Conservation (phyloP, 768 basidiomycete species). For the Leucogyrophana mollusca region DNA sequence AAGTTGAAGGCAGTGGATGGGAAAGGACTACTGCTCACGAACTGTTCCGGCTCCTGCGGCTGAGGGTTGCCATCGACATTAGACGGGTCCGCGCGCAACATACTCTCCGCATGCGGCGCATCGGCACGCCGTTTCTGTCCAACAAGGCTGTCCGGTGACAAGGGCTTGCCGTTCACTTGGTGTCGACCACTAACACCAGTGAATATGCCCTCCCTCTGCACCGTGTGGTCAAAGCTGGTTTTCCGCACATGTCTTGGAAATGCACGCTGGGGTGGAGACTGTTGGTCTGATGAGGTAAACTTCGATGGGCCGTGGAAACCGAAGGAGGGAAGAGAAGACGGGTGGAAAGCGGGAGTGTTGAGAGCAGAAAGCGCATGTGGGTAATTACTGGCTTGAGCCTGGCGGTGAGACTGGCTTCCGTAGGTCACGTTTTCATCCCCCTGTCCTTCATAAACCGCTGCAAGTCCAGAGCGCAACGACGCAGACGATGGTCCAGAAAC, state of each 20-base stretch:
- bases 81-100: conserved; percentile 77
- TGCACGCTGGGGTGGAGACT: conserved; percentile 41
- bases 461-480: conserved; percentile 37
- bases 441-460: conserved; percentile 44
- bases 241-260: conserved; percentile 90
- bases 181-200: conserved; percentile 64
- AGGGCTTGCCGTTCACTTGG: conserved; percentile 77
- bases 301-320: conserved; percentile 61
- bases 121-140: conserved; percentile 83
- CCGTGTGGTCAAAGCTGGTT: conserved; percentile 94
- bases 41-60: conserved; percentile 38
- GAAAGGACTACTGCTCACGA: conserved; percentile 49
- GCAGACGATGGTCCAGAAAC: conserved; percentile 43
- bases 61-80: conserved; percentile 40
- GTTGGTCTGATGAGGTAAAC: conserved; percentile 26
- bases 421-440: conserved; percentile 33
- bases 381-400: conserved; percentile 30
- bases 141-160: conserved; percentile 59
- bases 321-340: conserved; percentile 72
- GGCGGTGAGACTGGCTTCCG: conserved; percentile 32
- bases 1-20: conserved; percentile 73
- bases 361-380: conserved; percentile 39
- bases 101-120: conserved; percentile 75
- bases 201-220: conserved; percentile 64
- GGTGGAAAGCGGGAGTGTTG: conserved; percentile 52